Evolutionary conservation across 2,329 filamentous ascomycete genomes (phyloP).

Genomic region (Aspergillus sp.): DNA sequence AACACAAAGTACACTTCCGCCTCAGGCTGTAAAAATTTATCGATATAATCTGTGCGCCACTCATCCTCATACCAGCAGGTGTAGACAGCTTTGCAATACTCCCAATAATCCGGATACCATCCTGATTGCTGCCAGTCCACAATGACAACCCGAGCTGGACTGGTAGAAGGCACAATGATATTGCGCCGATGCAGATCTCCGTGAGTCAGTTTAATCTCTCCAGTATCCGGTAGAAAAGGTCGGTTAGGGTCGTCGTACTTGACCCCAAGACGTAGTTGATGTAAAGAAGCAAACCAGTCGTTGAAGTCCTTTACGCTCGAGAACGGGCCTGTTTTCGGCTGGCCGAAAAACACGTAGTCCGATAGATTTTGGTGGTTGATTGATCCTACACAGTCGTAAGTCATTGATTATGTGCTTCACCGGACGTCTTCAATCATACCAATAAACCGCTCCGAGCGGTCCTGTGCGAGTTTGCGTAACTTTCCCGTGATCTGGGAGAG

Average conservation of each 20-base stretch:
- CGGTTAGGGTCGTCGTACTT: slow-evolving; percentile 2
- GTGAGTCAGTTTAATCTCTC: slow-evolving; percentile 1
- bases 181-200: slow-evolving; percentile 1
- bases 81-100: background rate
- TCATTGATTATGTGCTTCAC: background rate
- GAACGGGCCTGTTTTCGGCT: background rate
- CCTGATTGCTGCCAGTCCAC: background rate
- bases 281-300: slow-evolving; percentile 3
- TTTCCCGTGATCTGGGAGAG: background rate
- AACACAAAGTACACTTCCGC: slow-evolving; percentile 1
- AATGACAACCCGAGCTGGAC: background rate
- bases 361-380: background rate
- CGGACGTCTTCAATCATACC: background rate
- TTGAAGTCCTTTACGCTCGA: slow-evolving; percentile 1
- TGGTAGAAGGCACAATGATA: slow-evolving; percentile 1
- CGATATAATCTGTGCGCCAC: slow-evolving; percentile 9
- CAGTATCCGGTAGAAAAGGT: slow-evolving; percentile 1
- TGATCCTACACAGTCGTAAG: background rate
- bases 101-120: background rate
- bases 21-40: slow-evolving; percentile 5
- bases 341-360: background rate
- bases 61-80: slow-evolving; percentile 2
- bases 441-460: background rate
- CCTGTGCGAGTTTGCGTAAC: background rate
- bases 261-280: background rate